phyloP scores from a whole-genome alignment of 2,329 filamentous ascomycete species.

The Laburnicola sp. region DNA sequence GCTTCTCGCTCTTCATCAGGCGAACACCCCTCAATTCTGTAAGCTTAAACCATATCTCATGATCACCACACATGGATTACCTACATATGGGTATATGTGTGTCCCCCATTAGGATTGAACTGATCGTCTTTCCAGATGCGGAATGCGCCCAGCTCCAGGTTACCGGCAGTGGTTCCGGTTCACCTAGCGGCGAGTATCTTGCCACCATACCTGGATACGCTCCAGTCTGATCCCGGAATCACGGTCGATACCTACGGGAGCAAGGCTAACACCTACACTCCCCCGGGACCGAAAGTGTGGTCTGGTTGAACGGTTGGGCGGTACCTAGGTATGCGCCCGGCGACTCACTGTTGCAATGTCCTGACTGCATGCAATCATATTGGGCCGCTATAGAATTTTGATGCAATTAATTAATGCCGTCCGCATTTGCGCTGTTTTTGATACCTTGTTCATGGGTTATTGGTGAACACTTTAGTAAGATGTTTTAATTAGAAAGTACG shows the following conservation, averaged over 20 bases:
- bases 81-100: no score
- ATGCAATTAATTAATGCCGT: no score
- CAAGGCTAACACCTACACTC: slow-evolving; percentile 52
- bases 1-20: slow-evolving; percentile 60
- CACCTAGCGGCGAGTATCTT: slow-evolving; percentile 48
- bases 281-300: slow-evolving; percentile 56
- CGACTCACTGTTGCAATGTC: no score
- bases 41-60: no score
- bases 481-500: no score
- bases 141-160: slow-evolving; percentile 62
- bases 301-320: slow-evolving; percentile 39
- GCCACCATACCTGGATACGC: slow-evolving; percentile 51
- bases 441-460: no score
- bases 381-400: no score
- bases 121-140: slow-evolving; percentile 38
- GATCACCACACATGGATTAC: no score
- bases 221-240: slow-evolving; percentile 54
- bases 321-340: no score
- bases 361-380: neutral
- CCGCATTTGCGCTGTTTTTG: no score
- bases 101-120: no score
- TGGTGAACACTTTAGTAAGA: no score
- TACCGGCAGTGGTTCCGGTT: slow-evolving; percentile 53
- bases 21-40: slow-evolving; percentile 55
- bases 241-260: slow-evolving; percentile 56